phyloP scores from a whole-genome alignment of 2,329 filamentous ascomycete genomes.

The Verticillium longisporum region DNA sequence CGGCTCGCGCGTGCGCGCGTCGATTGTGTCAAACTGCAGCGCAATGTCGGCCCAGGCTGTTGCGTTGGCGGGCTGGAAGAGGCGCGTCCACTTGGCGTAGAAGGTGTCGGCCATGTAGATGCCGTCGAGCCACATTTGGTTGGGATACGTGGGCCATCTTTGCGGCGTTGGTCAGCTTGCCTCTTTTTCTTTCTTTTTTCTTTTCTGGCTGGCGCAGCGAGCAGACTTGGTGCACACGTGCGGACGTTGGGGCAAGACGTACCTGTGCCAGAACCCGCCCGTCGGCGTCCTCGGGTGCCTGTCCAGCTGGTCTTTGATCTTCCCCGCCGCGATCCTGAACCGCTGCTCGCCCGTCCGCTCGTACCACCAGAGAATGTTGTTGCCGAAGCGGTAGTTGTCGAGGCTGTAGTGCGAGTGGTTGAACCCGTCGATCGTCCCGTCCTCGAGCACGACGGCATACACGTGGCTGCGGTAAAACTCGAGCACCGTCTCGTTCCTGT shows the following conservation, averaged over 20 bases:
- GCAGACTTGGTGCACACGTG: too few species aligned
- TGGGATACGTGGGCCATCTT: constrained; percentile 29
- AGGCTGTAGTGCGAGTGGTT: constrained; percentile 40
- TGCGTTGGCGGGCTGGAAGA: constrained; percentile 27
- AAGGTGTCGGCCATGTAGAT: constrained; percentile 42
- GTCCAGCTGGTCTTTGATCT: constrained; percentile 37
- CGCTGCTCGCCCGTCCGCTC: constrained; percentile 35
- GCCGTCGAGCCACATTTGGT: constrained; percentile 54
- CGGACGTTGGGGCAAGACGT: background rate
- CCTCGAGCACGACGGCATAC: constrained; percentile 35
- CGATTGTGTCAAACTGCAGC: constrained; percentile 37
- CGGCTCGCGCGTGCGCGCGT: constrained; percentile 30
- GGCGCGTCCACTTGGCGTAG: constrained; percentile 30
- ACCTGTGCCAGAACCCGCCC: constrained; percentile 47
- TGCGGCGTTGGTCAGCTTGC: too few species aligned
- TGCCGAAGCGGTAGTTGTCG: constrained; percentile 45
- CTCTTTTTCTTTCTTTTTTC: too few species aligned
- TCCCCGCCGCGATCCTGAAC: constrained; percentile 40
- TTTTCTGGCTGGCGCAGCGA: too few species aligned
- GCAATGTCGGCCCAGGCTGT: constrained; percentile 37
- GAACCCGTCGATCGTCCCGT: constrained; percentile 41
- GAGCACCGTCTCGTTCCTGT: constrained; percentile 33
- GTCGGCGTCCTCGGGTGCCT: constrained; percentile 39
- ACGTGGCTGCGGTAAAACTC: constrained; percentile 37
- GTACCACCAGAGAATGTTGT: constrained; percentile 44